phyloP scores from a whole-genome alignment of 2,329 filamentous ascomycete species.

The Colletotrichum limetticola region DNA sequence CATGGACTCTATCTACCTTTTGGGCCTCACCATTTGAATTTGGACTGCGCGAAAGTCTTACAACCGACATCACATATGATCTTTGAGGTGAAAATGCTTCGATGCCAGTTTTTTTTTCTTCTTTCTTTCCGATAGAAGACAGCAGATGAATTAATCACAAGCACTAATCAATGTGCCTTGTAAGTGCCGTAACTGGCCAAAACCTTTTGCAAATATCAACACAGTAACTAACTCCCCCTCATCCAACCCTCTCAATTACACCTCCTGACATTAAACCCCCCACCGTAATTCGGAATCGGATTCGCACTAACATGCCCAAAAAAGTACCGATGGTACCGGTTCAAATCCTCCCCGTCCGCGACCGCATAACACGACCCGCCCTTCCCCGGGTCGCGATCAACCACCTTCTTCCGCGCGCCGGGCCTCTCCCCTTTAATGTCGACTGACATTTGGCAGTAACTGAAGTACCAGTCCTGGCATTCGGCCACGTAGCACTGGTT shows the following conservation, averaged over 20 bases:
- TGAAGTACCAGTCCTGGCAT: not conserved
- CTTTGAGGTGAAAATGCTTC: too few species aligned
- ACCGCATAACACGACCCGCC: not conserved
- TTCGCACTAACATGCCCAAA: not conserved
- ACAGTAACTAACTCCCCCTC: not conserved
- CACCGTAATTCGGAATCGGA: slow-evolving; percentile 16
- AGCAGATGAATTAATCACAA: too few species aligned
- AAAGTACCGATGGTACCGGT: not conserved
- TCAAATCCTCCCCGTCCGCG: not conserved
- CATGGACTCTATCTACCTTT: too few species aligned
- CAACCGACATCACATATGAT: too few species aligned
- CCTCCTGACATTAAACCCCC: not conserved
- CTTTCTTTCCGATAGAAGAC: too few species aligned
- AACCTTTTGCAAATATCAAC: too few species aligned
- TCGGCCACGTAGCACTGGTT: slow-evolving; percentile 14
- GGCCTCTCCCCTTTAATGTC: not conserved
- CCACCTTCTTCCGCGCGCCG: not conserved
- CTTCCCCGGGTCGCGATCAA: not conserved
- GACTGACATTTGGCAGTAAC: not conserved
- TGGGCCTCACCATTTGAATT: too few species aligned
- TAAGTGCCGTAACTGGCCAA: too few species aligned
- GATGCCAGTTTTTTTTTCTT: too few species aligned
- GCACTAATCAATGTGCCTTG: too few species aligned
- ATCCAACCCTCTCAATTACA: not conserved
- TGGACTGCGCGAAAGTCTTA: too few species aligned